A percentile compares a stretch with the other conserved stretches of the same genome.
These are phyloP conservation scores for Aspergillus sergii DNA, from an alignment of 2,329 filamentous ascomycete genomes.

Conservation along the genomic window DNA sequence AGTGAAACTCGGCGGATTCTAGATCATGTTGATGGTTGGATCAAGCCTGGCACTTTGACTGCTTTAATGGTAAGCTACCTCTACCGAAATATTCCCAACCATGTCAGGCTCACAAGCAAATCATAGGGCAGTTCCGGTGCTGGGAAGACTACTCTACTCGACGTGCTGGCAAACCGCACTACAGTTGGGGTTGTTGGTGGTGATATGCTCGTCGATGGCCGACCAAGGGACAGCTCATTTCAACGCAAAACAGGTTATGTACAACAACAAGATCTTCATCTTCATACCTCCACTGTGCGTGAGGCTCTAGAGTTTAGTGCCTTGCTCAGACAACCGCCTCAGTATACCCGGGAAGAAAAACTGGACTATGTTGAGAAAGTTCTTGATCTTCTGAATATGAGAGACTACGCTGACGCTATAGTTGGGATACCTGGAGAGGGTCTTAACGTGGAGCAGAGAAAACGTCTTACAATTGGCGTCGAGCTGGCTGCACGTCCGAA, in stretches of 20 bases:
- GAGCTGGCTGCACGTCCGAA: constrained; percentile 87
- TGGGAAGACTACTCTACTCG: constrained; percentile 62
- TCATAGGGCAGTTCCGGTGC: constrained; percentile 58
- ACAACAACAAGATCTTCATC: constrained; percentile 73
- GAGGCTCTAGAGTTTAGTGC: constrained; percentile 85
- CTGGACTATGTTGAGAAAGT: constrained; percentile 72
- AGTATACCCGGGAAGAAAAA: constrained; percentile 71
- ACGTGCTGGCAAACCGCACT: constrained; percentile 59
- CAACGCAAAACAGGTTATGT: constrained; percentile 65
- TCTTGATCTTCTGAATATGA: constrained; percentile 84
- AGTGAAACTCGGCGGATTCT: constrained; percentile 64
- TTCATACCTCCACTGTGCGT: constrained; percentile 79
- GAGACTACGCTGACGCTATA: constrained; percentile 83
- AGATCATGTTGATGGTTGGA: constrained; percentile 54
- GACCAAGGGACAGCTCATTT: constrained; percentile 57
- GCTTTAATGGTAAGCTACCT: constrained; percentile 51
- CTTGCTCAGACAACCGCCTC: constrained; percentile 76
- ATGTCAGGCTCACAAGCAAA: neutral
- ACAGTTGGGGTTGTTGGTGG: constrained; percentile 65
- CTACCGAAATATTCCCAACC: neutral
- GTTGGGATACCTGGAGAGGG: constrained; percentile 83
- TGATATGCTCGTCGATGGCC: constrained; percentile 66
- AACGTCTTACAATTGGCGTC: constrained; percentile 86
- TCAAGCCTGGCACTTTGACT: constrained; percentile 56
- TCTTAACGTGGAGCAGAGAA: constrained; percentile 61